phyloP scores from a whole-genome alignment of 139 green algal species.

The Micractinium conductrix region DNA sequence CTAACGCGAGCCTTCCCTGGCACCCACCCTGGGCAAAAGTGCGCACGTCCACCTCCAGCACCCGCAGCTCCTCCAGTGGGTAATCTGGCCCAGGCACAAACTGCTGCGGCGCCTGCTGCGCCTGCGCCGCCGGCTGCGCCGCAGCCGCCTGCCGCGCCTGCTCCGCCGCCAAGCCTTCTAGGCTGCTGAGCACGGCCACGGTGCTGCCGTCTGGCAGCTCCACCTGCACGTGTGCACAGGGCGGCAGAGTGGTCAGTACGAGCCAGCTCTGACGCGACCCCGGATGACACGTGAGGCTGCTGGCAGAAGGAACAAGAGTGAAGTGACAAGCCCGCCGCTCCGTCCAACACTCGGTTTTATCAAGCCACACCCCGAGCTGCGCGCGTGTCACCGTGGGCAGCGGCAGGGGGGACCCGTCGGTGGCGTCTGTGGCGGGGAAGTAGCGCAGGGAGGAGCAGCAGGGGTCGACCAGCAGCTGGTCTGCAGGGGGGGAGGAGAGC shows the following conservation, averaged over 20 bases:
- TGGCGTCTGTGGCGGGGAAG: constrained; percentile 53
- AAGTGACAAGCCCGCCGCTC: too few relatives aligned
- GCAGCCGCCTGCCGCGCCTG: not conserved
- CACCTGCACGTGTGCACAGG: too few relatives aligned
- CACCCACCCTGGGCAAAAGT: constrained; percentile 47
- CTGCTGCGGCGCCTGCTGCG: not conserved
- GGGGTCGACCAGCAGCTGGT: constrained; percentile 70
- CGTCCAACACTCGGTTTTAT: too few relatives aligned
- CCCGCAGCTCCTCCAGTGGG: constrained; percentile 53
- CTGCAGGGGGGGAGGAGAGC: constrained; percentile 11
- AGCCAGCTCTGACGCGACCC: too few relatives aligned
- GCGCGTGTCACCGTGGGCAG: too few relatives aligned
- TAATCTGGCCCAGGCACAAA: constrained; percentile 3
- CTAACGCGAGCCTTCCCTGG: too few relatives aligned
- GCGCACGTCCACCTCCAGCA: constrained; percentile 74
- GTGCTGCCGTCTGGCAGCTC: constrained; percentile 16
- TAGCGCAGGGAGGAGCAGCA: constrained; percentile 48
- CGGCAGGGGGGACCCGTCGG: constrained; percentile 43
- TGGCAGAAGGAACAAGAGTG: too few relatives aligned
- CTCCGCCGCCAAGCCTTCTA: constrained; percentile 47
- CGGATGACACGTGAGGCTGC: too few relatives aligned
- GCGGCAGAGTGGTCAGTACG: too few relatives aligned
- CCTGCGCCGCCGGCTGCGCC: not conserved
- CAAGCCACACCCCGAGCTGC: too few relatives aligned
- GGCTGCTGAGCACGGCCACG: constrained; percentile 56